Evolutionary conservation across 179 eudicot genomes (phyloP), one percentile per base, ranked within the genome.

Genomic region (Vitellaria paradoxa): DNA sequence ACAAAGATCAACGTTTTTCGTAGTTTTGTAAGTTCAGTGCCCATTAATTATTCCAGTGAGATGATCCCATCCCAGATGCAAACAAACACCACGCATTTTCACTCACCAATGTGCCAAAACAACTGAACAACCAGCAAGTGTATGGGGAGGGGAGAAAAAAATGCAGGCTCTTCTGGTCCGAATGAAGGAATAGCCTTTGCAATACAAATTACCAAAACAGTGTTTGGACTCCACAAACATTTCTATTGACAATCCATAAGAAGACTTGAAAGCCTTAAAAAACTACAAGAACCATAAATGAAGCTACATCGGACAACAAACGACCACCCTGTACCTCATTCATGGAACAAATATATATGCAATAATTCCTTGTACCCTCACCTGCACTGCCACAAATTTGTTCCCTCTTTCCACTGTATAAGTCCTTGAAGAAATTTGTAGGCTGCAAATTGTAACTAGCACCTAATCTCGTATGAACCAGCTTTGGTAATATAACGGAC

Each of bases 401-500:
- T 77, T 60, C 57, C 70, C 8, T 76, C 76, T 2, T 23, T 17
- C 59, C 23, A 46, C 46, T 47, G 23, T 15, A 24, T 46, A 49
- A 66, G 78, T 62, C 52, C 63, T 30, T 20, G 40, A n/a, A 50
- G 64, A 50, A 49, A 26, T 60, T 77, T 70, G 6, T 23, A 7
- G 11, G 68, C 46, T 46, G 47, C 67, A 11, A 24, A 46, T 60
- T 60, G 45, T 70, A 56, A 81, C 88, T 84, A 95, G 86, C 98
- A 91, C 84, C 98, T 88, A 75, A 96, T 83, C 86, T 96, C 99
- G 15, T 96, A 96, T 17, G 99, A 93, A 75, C 99, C 99, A 7
- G 98, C 99, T 88, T 96, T 96, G 68, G 99, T 96, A 62, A 96
- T 96, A 49, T 96, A 96, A 78, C 99, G 97, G 78, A 96, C 99